Base-by-base conservation (phyloP, 108 stramenopile species). In the Discostella pseudostelligera region DNA sequence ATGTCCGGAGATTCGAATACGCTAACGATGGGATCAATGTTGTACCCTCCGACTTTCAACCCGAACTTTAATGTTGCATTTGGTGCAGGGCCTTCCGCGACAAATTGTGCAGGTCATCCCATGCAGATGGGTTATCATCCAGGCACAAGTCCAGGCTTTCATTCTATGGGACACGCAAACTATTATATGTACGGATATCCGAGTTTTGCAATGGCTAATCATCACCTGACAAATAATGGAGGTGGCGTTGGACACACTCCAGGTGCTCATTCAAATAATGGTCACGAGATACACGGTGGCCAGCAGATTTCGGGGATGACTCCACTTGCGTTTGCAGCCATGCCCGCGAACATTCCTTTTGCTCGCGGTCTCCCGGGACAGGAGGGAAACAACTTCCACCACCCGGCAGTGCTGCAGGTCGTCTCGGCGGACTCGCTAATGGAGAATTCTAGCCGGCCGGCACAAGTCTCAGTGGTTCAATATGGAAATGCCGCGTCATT, bases 261-360 rank as follows among this genome's bases (percentile, higher is more conserved):
- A 11, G 53, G 16, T 16, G 29, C 28, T n/a, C 53, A 29, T 35
- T 54, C 53, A 12, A 35, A 29, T 25, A 13, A 36, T 29, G 53
- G 32, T 1, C 28, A 14, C 0, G 26, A n/a, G 14, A 25, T n/a
- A n/a, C n/a, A 16, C 2, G 9, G 32, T 29, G 32, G 35, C 14
- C 53, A 25, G 29, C 53, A 12, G 47, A 58, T 68, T 3, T 70
- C 70, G 26, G 70, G 70, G 12, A 70, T 70, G 70, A 70, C 70
- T 4, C 70, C 70, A 22, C 60, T 70, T 25, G 50, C 53, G 29
- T 62, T 70, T 46, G 53, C 53, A 11, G 50, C 35, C 25, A 43
- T 59, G 51, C 51, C 49, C 0, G 0, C 44, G 12, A 42, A 16
- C 37, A 32, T n/a, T 28, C 45, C 20, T 12, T 13, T 28, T 3